phyloP scores from a whole-genome alignment of 805 yeast genomes.

The Saturnispora besseyi region DNA sequence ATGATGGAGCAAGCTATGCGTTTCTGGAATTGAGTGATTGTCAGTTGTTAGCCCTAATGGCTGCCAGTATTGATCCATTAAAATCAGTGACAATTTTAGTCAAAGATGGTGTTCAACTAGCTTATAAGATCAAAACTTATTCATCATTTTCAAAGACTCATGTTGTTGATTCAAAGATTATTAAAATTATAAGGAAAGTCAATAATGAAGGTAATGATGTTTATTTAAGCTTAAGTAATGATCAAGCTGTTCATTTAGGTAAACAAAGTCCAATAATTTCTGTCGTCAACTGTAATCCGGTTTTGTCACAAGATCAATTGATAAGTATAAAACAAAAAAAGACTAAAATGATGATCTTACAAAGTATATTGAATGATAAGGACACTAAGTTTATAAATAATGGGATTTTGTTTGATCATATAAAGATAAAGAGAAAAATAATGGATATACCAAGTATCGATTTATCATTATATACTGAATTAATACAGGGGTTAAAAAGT shows the following conservation, averaged over 20 bases:
- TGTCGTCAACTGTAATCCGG: conserved; percentile 1
- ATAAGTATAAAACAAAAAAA: neutral
- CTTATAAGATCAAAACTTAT: conserved; percentile 3
- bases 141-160: neutral
- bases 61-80: conserved; percentile 1
- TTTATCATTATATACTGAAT: neutral
- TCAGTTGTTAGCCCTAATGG: neutral
- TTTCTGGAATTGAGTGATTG: neutral
- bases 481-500: neutral
- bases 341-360: neutral
- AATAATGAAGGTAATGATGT: neutral
- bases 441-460: neutral
- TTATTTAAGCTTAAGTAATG: neutral
- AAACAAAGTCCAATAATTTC: neutral
- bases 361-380: neutral
- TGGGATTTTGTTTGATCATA: neutral
- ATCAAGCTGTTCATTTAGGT: conserved; percentile 1
- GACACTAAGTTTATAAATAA: neutral
- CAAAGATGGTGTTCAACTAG: conserved; percentile 1
- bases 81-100: conserved; percentile 1
- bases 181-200: neutral
- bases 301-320: neutral
- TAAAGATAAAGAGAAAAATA: neutral
- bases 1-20: neutral
- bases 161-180: conserved; percentile 2